Conservation (phyloP, 169 alveolate species). For the Plasmodium sp. region DNA sequence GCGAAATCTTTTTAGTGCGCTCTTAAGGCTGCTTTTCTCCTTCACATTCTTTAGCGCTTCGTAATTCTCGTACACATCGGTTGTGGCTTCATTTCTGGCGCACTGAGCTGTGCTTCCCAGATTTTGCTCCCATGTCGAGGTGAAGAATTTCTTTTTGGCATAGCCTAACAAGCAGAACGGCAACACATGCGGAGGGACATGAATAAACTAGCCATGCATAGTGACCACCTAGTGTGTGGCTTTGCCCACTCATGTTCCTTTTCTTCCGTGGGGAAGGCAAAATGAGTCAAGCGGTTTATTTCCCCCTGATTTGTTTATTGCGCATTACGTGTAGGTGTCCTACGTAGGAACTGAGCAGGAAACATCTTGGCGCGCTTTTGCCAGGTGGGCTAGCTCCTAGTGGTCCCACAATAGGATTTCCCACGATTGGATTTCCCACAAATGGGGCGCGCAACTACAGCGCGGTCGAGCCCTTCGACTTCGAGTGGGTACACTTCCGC, state of each 20-base stretch:
- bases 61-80: conserved; percentile 35
- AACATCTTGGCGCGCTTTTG: neutral
- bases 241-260: neutral
- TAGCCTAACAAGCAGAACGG: neutral
- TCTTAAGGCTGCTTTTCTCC: conserved; percentile 20
- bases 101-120: neutral
- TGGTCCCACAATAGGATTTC: no score
- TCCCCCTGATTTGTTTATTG: neutral
- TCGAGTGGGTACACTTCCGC: neutral
- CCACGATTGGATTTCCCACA: no score
- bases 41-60: conserved; percentile 47
- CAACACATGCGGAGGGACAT: neutral
- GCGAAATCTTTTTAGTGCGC: conserved; percentile 66
- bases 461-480: neutral
- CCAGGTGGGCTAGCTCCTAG: neutral
- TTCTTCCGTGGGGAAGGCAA: neutral
- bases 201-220: neutral
- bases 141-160: neutral
- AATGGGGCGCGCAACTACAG: neutral
- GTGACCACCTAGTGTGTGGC: neutral
- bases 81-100: neutral
- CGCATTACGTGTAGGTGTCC: neutral
- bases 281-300: neutral
- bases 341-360: neutral
- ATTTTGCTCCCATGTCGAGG: conserved; percentile 4